Evolutionary conservation across 352 stramenopile species (phyloP).

Genomic region (Phytophthora rubi): DNA sequence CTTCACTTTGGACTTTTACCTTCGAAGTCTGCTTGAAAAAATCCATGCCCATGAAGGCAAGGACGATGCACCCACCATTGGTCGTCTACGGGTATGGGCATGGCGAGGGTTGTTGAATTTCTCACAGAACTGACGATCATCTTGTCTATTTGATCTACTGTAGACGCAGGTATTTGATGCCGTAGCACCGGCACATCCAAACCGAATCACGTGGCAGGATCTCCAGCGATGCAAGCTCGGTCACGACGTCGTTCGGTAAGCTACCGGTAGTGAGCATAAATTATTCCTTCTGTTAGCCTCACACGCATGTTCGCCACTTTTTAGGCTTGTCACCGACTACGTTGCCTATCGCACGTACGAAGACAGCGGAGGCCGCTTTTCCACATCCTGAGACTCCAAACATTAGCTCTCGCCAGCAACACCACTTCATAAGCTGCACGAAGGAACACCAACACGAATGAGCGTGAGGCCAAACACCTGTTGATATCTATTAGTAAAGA

Average conservation of each 20-base stretch:
- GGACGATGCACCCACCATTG: conserved; percentile 34
- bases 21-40: conserved; percentile 63
- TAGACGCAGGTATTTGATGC: conserved; percentile 74
- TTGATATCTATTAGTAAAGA: conserved; percentile 46
- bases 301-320: not conserved
- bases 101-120: not conserved
- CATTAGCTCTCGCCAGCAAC: not conserved
- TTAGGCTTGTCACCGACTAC: conserved; percentile 61
- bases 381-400: not conserved
- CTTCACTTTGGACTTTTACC: conserved; percentile 69
- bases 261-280: not conserved
- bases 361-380: conserved; percentile 52
- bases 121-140: conserved; percentile 4
- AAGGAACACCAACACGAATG: conserved; percentile 1
- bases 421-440: not conserved
- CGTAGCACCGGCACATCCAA: conserved; percentile 46
- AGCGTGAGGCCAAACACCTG: conserved; percentile 24
- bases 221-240: conserved; percentile 58
- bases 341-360: conserved; percentile 65
- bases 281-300: not conserved
- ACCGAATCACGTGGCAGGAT: conserved; percentile 65
- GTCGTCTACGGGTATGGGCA: conserved; percentile 42
- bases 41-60: conserved; percentile 37
- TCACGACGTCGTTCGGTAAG: conserved; percentile 53
- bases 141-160: not conserved